Percentiles rank a stretch among this genome's conserved stretches.
Conservation (phyloP, 192 early-diverging fungal species). For the Coemansia sp. region DNA sequence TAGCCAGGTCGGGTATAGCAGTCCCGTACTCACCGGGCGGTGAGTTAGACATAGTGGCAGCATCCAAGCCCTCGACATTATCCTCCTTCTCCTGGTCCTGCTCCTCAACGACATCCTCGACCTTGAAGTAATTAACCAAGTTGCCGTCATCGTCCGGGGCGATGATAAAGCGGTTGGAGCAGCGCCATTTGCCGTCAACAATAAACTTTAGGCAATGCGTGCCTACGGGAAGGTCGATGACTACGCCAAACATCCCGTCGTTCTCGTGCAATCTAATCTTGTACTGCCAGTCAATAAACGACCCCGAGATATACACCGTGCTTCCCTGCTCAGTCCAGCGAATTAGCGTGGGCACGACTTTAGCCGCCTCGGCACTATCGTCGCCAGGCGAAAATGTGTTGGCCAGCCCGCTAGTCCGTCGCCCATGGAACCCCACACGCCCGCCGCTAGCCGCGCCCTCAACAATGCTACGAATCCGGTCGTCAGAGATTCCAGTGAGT, state of each 20-base stretch:
- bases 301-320: slow-evolving; percentile 90
- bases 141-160: slow-evolving; percentile 94
- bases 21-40: slow-evolving; percentile 66
- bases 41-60: slow-evolving; percentile 52
- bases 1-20: slow-evolving; percentile 58
- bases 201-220: slow-evolving; percentile 97
- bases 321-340: slow-evolving; percentile 73
- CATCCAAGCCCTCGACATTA: slow-evolving; percentile 53
- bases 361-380: slow-evolving; percentile 9
- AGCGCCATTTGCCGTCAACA: slow-evolving; percentile 98
- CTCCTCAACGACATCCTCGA: slow-evolving; percentile 62
- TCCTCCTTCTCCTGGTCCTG: slow-evolving; percentile 43
- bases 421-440: neutral
- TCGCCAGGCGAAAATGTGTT: slow-evolving; percentile 18
- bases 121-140: slow-evolving; percentile 91
- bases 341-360: slow-evolving; percentile 81
- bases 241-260: slow-evolving; percentile 41
- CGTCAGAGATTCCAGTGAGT: slow-evolving; percentile 41
- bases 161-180: slow-evolving; percentile 84
- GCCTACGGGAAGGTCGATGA: slow-evolving; percentile 84
- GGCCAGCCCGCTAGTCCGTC: slow-evolving; percentile 11
- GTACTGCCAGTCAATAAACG: slow-evolving; percentile 96
- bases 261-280: slow-evolving; percentile 72
- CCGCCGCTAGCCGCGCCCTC: slow-evolving; percentile 12
- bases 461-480: slow-evolving; percentile 31